Conservation (phyloP, 2,329 filamentous ascomycete species). For the Neopestalotiopsis rosae region DNA sequence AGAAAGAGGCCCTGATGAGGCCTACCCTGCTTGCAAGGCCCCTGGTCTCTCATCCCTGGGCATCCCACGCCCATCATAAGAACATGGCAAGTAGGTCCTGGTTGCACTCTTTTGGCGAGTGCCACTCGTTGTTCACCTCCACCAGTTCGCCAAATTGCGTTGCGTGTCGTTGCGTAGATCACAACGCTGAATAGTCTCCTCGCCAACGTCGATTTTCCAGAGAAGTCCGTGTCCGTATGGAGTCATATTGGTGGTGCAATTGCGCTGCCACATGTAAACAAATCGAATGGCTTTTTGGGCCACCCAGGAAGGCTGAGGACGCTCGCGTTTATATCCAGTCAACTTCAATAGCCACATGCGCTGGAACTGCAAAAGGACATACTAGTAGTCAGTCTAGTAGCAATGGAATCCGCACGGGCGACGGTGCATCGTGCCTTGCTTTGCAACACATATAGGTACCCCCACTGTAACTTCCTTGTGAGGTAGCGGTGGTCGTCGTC, state of each 20-base stretch:
- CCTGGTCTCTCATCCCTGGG: constrained; percentile 6
- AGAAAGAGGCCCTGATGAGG: not conserved
- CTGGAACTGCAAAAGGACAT: not conserved
- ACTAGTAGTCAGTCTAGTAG: not conserved
- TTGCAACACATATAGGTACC: constrained; percentile 1
- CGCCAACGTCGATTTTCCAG: not conserved
- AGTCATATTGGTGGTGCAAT: not conserved
- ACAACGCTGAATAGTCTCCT: not conserved
- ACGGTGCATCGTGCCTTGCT: constrained; percentile 1
- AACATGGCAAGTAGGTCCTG: not conserved
- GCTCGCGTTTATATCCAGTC: no score
- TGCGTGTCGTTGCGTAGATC: not conserved
- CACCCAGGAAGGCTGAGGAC: not conserved
- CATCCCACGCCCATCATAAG: constrained; percentile 1
- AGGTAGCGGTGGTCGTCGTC: not conserved
- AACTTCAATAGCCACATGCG: not conserved
- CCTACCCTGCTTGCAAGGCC: constrained; percentile 1
- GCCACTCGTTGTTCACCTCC: not conserved
- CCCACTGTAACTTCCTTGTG: not conserved
- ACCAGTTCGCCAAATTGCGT: not conserved
- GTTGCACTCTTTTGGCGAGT: not conserved
- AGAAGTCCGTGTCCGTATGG: not conserved
- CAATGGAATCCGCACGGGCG: not conserved
- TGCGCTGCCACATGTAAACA: not conserved
- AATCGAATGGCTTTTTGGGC: not conserved